phyloP scores from a whole-genome alignment of 148 eudicot species.

The Rhododendron simsii region DNA sequence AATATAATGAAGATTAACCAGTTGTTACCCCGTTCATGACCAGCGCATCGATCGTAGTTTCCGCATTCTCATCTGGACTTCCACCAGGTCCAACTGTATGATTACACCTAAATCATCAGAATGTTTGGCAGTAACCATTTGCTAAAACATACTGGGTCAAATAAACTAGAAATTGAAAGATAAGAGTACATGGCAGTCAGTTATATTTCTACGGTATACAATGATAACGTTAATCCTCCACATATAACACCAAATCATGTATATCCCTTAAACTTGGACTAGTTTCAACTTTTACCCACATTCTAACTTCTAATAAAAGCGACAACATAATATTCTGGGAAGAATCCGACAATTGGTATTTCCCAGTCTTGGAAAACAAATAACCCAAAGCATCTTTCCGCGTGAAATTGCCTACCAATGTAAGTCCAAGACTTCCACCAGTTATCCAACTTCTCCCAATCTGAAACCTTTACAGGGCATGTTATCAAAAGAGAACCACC shows the following conservation, averaged over 20 bases:
- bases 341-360: background rate
- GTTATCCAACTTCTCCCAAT: background rate
- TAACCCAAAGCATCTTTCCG: background rate
- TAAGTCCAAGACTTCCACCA: slow-evolving; percentile 1
- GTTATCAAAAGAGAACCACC: background rate
- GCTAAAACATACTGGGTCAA: background rate
- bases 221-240: background rate
- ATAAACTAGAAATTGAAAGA: background rate
- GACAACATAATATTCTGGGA: background rate
- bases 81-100: slow-evolving; percentile 96
- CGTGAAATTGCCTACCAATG: background rate
- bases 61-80: slow-evolving; percentile 96
- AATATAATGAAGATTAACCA: background rate
- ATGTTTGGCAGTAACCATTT: background rate
- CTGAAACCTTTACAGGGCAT: background rate
- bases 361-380: background rate
- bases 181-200: background rate
- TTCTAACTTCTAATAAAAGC: background rate
- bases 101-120: background rate
- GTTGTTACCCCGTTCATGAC: slow-evolving; percentile 88
- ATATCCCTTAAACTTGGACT: background rate
- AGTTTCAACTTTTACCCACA: background rate
- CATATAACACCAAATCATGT: background rate
- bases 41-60: slow-evolving; percentile 88
- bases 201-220: background rate